Base-by-base conservation (phyloP, 306 rosid species). In the Fragaria vesca region DNA sequence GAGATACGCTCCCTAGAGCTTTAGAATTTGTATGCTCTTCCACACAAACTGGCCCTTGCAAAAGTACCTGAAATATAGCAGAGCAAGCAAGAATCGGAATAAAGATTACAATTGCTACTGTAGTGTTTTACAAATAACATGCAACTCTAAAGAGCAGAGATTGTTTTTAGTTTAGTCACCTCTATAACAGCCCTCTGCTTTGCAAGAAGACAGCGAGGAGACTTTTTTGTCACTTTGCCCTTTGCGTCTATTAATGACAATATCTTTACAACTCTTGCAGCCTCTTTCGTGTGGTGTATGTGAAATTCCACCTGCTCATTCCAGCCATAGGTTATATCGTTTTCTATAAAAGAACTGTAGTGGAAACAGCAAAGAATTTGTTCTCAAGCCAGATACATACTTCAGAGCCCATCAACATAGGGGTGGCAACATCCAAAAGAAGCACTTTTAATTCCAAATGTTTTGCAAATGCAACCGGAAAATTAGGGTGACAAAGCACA, bases 401-500 rank as follows among this genome's bases (percentile, higher is more conserved):
- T 97, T 91, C 98, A 52, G 98, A 86, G 10, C 99, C 99, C 48
- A 91, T 77, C 76, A 95, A 82, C 74, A 95, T 81, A 30, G 98
- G 97, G 69, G 86, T 90, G 26, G 96, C 81, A 32, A 92, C 83
- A 68, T 95, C 99, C 92, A 95, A 88, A 69, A 90, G 83, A 78
- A 95, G 93, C 81, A 95, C 82, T 83, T 88, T 93, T 86, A 95
- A 78, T 82, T 91, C 99, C 88, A 95, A 87, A 83, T 84, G 96
- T 70, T 83, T 95, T 68, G 97, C 88, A 67, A 87, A 74, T 15
- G 83, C 72, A 80, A 90, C 93, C 7, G 97, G 99, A 82, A 91
- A 93, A 86, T 87, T 91, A 38, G 97, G 99, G 86, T 95, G 98
- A 85, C 99, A 95, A 38, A 95, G 87, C 20, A 95, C 97, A 12